These are phyloP conservation scores for Penicillium cataractarum DNA, from an alignment of 495 filamentous ascomycete species.

Conservation along the genomic window DNA sequence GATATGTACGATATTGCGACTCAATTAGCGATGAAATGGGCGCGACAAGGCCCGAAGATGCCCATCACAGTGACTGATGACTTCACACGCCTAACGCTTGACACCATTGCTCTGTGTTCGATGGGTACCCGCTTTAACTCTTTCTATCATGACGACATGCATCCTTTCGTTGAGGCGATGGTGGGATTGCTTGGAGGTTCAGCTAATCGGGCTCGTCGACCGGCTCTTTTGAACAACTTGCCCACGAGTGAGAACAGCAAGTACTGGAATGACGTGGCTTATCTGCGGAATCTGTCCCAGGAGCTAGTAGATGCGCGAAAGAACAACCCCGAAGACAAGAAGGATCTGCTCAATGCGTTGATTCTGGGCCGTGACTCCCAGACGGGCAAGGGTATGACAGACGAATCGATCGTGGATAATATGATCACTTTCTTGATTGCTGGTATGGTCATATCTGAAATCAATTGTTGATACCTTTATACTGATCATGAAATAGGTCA, in stretches of 20 bases:
- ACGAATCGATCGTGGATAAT: slow-evolving; percentile 66
- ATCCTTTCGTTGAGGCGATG: slow-evolving; percentile 73
- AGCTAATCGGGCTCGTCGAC: slow-evolving; percentile 53
- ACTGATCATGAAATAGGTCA: slow-evolving; percentile 53
- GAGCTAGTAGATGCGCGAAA: slow-evolving; percentile 65
- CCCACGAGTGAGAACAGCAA: slow-evolving; percentile 55
- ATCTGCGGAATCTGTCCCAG: slow-evolving; percentile 56
- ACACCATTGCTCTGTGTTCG: slow-evolving; percentile 71
- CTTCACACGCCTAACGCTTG: slow-evolving; percentile 74
- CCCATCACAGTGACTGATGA: slow-evolving; percentile 67
- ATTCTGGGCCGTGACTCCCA: slow-evolving; percentile 66
- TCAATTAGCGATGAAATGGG: slow-evolving; percentile 78
- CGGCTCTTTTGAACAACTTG: slow-evolving; percentile 55
- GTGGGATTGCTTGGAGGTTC: slow-evolving; percentile 58
- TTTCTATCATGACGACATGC: slow-evolving; percentile 67
- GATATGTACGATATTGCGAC: slow-evolving; percentile 76
- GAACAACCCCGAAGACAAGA: slow-evolving; percentile 57
- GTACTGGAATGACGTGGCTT: slow-evolving; percentile 59
- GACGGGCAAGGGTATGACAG: slow-evolving; percentile 65
- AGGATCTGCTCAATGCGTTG: slow-evolving; percentile 74
- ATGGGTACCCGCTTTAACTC: slow-evolving; percentile 79
- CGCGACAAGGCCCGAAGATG: slow-evolving; percentile 59
- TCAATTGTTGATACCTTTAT: not conserved
- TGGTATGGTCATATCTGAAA: slow-evolving; percentile 16
- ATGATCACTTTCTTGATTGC: slow-evolving; percentile 75